Percentiles rank a stretch among this genome's conserved stretches.
Conservation (phyloP, 352 stramenopile genomes). For the Phytophthora brassicae region DNA sequence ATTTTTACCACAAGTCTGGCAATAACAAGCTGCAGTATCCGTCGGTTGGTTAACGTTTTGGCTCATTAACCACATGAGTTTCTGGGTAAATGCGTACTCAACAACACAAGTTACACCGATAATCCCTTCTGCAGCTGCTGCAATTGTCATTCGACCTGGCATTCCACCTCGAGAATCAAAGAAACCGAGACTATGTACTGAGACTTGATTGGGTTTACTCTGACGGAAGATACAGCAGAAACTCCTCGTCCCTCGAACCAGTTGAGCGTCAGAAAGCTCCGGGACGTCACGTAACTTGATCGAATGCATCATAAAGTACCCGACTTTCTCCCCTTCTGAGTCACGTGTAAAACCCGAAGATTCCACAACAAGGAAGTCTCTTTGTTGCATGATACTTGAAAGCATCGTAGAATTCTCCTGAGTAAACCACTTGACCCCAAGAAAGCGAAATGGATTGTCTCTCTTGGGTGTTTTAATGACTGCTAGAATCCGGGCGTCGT, state of each 20-base stretch:
- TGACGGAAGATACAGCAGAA: slow-evolving; percentile 56
- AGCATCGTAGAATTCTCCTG: slow-evolving; percentile 44
- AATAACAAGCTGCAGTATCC: slow-evolving; percentile 15
- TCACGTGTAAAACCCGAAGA: slow-evolving; percentile 34
- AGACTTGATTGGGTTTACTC: slow-evolving; percentile 17
- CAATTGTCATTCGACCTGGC: slow-evolving; percentile 39
- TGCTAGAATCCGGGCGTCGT: slow-evolving; percentile 45
- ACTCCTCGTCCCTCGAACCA: slow-evolving; percentile 47
- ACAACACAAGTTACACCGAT: slow-evolving; percentile 37
- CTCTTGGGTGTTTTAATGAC: slow-evolving; percentile 33
- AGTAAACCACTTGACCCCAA: slow-evolving; percentile 61
- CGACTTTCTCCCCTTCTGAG: slow-evolving; percentile 31
- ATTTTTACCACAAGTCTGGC: slow-evolving; percentile 28
- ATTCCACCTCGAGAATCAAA: slow-evolving; percentile 51
- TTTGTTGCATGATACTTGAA: slow-evolving; percentile 42
- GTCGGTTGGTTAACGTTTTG: slow-evolving; percentile 14
- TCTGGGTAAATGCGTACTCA: slow-evolving; percentile 62
- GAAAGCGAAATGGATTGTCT: slow-evolving; percentile 45
- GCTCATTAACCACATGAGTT: slow-evolving; percentile 55
- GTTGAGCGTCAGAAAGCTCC: slow-evolving; percentile 41
- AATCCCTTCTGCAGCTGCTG: slow-evolving; percentile 44
- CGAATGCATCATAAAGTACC: slow-evolving; percentile 56
- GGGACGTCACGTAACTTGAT: slow-evolving; percentile 36
- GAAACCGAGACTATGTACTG: slow-evolving; percentile 52
- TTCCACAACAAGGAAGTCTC: slow-evolving; percentile 55